Percentiles rank a stretch among this genome's conserved stretches.
These are phyloP conservation scores for Fragaria iinumae DNA, from an alignment of 306 rosid genomes.

Conservation along the genomic window DNA sequence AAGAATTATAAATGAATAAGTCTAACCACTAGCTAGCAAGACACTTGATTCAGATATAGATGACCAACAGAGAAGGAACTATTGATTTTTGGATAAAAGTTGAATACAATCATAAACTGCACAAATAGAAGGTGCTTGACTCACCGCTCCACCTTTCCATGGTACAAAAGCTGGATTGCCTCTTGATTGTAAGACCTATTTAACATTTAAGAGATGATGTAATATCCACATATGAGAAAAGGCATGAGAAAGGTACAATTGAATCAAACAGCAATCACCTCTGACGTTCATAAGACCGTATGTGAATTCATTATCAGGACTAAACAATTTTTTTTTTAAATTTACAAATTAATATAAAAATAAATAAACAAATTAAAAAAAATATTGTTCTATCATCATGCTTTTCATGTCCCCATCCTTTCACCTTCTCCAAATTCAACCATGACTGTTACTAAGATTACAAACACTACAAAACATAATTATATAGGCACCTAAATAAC, in stretches of 20 bases:
- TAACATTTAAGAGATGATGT: constrained; percentile 18
- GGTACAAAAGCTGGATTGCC: constrained; percentile 62
- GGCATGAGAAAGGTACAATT: not conserved
- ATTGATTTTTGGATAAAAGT: not conserved
- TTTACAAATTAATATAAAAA: not conserved
- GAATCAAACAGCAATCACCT: not conserved
- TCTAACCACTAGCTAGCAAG: not conserved
- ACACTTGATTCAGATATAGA: not conserved
- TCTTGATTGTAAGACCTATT: constrained; percentile 86
- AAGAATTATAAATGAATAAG: not conserved
- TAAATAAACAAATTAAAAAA: not conserved
- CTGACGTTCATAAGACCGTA: not conserved
- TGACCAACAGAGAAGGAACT: not conserved
- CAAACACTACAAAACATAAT: not conserved
- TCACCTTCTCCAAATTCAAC: not conserved
- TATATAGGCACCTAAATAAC: not conserved
- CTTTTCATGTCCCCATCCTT: not conserved
- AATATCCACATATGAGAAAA: not conserved
- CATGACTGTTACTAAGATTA: not conserved
- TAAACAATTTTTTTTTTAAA: not conserved
- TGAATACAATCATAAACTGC: constrained; percentile 1
- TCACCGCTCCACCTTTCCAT: constrained; percentile 99
- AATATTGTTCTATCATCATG: not conserved
- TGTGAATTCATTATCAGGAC: not conserved
- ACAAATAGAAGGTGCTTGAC: constrained; percentile 28